Percentiles rank a stretch among this genome's conserved stretches.
These are phyloP conservation scores for Dendrostoma leiphaemia DNA, from an alignment of 2,329 filamentous ascomycete genomes.

Conservation along the genomic window DNA sequence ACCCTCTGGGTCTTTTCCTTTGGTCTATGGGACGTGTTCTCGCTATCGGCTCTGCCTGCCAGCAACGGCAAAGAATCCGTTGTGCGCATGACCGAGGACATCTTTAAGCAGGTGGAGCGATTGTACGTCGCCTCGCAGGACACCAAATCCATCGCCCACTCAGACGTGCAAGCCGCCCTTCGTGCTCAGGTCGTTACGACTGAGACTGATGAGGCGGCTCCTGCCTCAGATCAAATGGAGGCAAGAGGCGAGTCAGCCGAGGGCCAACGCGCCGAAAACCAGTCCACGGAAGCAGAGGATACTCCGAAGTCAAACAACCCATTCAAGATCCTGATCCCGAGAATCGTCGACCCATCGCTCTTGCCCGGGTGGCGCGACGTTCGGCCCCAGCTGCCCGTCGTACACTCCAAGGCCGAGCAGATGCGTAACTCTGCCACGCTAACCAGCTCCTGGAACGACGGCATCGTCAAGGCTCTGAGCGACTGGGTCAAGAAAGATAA, in stretches of 20 bases:
- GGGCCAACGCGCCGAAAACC: too few relatives aligned
- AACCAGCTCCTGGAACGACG: conserved; percentile 48
- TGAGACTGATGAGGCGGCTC: conserved; percentile 21
- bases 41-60: conserved; percentile 45
- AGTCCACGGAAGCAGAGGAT: too few relatives aligned
- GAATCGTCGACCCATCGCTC: conserved; percentile 52
- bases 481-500: conserved; percentile 40
- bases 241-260: conserved; percentile 3
- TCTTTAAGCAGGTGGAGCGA: conserved; percentile 46
- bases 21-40: conserved; percentile 56
- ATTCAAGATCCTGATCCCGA: conserved; percentile 52
- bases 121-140: conserved; percentile 44
- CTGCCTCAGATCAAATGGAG: neutral
- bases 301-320: conserved; percentile 9
- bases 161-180: conserved; percentile 36
- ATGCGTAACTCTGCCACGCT: conserved; percentile 53
- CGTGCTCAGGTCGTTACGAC: conserved; percentile 23
- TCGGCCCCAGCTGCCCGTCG: conserved; percentile 40
- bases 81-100: conserved; percentile 33
- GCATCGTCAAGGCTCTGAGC: conserved; percentile 37
- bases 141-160: conserved; percentile 42
- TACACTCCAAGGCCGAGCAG: conserved; percentile 49
- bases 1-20: conserved; percentile 53
- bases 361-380: conserved; percentile 49
- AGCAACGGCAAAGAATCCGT: conserved; percentile 35